Evolutionary conservation across 176 grass and related monocot species (phyloP), one percentile per base, ranked within the genome.

Genomic region (Cymbopogon citratus): DNA sequence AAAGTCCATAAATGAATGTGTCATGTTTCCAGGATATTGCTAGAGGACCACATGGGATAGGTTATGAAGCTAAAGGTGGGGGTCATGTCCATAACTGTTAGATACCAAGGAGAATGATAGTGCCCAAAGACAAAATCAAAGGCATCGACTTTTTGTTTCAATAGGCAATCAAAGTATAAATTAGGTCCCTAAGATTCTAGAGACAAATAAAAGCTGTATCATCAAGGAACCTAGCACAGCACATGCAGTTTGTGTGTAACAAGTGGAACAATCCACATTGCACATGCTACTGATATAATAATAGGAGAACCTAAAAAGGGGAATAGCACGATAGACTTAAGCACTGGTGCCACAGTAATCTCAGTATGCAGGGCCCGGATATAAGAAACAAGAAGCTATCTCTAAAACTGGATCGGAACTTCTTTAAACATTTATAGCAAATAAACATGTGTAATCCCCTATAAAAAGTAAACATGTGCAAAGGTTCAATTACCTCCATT

Each of bases 401-500:
- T 34, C 6, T n/a, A 85, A 35, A 27, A 21, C 43, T 71, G 65
- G 12, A 63, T 24, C 64, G 67, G 51, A 85, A 67, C 51, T 63
- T 73, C 70, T 49, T 73, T 49, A 48, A 14, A 7, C 38, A 29
- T 56, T 74, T 57, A 18, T 62, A 81, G 6, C 39, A 41, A 44
- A 36, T 46, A 59, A 66, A 19, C 36, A 64, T 81, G 46, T 60
- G 25, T 19, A 78, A n/a, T n/a, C n/a, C n/a, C n/a, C n/a, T n/a
- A n/a, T n/a, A n/a, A n/a, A n/a, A 41, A 44, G 28, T 46, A 59
- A 66, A 19, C 36, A 64, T 81, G 46, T 60, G 25, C 14, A 78
- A 7, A 21, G 36, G 29, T 78, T 73, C 60, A 21, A 67, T 75
- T 90, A 95, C 96, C 96, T 95, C 96, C 96, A 80, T 99, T 99